Evolutionary conservation across 805 yeast species (phyloP).

Genomic region (Kurtzmaniella cleridarum): DNA sequence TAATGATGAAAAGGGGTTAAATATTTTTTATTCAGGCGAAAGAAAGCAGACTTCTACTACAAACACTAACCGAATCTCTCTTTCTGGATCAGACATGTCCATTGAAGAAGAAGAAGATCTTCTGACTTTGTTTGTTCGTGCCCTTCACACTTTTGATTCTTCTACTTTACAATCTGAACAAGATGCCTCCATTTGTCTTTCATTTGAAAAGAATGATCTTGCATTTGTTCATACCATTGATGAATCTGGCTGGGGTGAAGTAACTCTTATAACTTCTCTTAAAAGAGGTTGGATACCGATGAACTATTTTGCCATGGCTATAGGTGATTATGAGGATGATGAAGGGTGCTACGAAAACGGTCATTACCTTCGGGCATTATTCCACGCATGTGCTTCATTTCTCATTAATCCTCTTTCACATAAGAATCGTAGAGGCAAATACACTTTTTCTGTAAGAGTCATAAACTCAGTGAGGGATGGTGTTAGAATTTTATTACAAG

Average conservation of each 20-base stretch:
- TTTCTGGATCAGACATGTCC: not conserved
- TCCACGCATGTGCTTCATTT: slow-evolving; percentile 63
- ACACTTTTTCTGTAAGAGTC: slow-evolving; percentile 50
- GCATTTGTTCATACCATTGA: slow-evolving; percentile 77
- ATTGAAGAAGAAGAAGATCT: slow-evolving; percentile 32
- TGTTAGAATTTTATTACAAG: slow-evolving; percentile 55
- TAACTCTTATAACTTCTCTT: slow-evolving; percentile 57
- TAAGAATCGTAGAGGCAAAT: slow-evolving; percentile 29
- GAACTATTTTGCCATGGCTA: slow-evolving; percentile 59
- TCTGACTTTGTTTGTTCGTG: slow-evolving; percentile 50
- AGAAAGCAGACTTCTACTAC: not conserved
- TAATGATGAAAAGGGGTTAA: slow-evolving; percentile 14
- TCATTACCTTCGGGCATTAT: slow-evolving; percentile 48
- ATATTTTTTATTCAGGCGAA: slow-evolving; percentile 14
- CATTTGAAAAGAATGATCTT: slow-evolving; percentile 62
- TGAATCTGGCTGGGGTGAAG: slow-evolving; percentile 87
- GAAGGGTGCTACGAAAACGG: slow-evolving; percentile 29
- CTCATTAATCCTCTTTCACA: slow-evolving; percentile 58
- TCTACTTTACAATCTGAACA: slow-evolving; percentile 54
- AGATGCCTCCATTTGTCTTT: slow-evolving; percentile 68
- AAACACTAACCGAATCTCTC: not conserved
- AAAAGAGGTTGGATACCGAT: slow-evolving; percentile 83
- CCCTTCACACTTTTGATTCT: slow-evolving; percentile 56
- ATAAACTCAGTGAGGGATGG: slow-evolving; percentile 72
- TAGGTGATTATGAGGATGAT: slow-evolving; percentile 33